Evolutionary conservation across 805 yeast species (phyloP), one percentile per base, ranked within the genome.

Genomic region (Metschnikowia dekortorum): DNA sequence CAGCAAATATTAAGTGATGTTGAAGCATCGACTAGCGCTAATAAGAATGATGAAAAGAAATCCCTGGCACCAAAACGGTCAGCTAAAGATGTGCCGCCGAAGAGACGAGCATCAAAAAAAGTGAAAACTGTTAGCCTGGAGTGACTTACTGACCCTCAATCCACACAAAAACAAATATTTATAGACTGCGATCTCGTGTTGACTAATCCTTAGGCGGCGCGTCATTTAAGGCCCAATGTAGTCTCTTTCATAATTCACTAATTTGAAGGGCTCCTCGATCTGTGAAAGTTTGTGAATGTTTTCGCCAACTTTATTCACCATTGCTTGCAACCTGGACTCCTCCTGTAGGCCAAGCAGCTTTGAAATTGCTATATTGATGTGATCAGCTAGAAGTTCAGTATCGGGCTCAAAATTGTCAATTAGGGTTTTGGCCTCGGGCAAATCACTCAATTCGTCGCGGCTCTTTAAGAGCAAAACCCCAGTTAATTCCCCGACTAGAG

Each of bases 241-340:
- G 56, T 72, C 76, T 44, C 54, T 61, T 41, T 72, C 73, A 45
- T 66, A 70, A 53, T 71, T 71, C 14, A 71, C 59, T 57, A 73
- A 58, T 54, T 65, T 57, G 54, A 69, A 73, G 39, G 63, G 62
- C 33, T 65, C 66, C 51, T 73, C 76, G 49, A 62, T 55, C 42
- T 61, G 61, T 35, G 62, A 55, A 38, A 73, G 64, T 14, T 49
- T 50, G 14, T 50, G 59, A 44, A 73, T 65, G 54, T 71, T 71
- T 4, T 54, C 49, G 47, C 65, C 62, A 11, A 69, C 73, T 32
- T 58, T 59, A 16, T 59, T 59, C 33, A 71, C 58, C 39, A 71
- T 65, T 8, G 46, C 47, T 53, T 73, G 74, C 43, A 73, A 57
- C 32, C 63, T 64, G 2, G 75, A 69, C 22, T 48, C 55, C 9